Conservation (phyloP, 2,329 filamentous ascomycete genomes). For the Nakataea oryzae region DNA sequence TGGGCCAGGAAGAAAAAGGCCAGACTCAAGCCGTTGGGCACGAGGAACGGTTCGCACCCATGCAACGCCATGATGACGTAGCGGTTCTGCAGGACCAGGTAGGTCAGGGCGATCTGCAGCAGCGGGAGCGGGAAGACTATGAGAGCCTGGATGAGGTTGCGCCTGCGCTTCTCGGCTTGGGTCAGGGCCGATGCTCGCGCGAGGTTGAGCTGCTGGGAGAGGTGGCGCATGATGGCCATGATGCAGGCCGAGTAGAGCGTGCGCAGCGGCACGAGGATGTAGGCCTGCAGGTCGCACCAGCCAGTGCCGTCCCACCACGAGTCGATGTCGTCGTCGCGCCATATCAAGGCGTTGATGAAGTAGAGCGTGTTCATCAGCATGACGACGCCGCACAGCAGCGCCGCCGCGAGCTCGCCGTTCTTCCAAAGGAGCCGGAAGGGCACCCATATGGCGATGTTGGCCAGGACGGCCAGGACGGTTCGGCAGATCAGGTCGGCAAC, state of each 20-base stretch:
- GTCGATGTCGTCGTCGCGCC: slow-evolving; percentile 38
- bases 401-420: slow-evolving; percentile 43
- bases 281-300: slow-evolving; percentile 41
- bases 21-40: slow-evolving; percentile 34
- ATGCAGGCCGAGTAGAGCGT: slow-evolving; percentile 38
- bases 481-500: slow-evolving; percentile 36
- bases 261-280: slow-evolving; percentile 22
- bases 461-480: slow-evolving; percentile 33
- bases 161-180: slow-evolving; percentile 27
- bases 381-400: slow-evolving; percentile 35
- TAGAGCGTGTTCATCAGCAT: slow-evolving; percentile 36
- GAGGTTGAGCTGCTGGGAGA: slow-evolving; percentile 38
- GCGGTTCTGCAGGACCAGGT: slow-evolving; percentile 33
- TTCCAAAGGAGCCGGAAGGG: slow-evolving; percentile 39
- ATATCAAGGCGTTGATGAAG: slow-evolving; percentile 39
- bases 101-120: slow-evolving; percentile 36
- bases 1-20: slow-evolving; percentile 37
- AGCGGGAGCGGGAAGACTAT: slow-evolving; percentile 45
- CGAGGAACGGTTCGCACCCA: slow-evolving; percentile 35
- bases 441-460: slow-evolving; percentile 35
- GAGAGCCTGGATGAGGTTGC: slow-evolving; percentile 34
- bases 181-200: slow-evolving; percentile 28
- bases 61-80: slow-evolving; percentile 38
- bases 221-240: slow-evolving; percentile 43
- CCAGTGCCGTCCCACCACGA: slow-evolving; percentile 41